Evolutionary conservation across 495 filamentous ascomycete species (phyloP).

Genomic region (Pseudomonodictys pantanalensis): DNA sequence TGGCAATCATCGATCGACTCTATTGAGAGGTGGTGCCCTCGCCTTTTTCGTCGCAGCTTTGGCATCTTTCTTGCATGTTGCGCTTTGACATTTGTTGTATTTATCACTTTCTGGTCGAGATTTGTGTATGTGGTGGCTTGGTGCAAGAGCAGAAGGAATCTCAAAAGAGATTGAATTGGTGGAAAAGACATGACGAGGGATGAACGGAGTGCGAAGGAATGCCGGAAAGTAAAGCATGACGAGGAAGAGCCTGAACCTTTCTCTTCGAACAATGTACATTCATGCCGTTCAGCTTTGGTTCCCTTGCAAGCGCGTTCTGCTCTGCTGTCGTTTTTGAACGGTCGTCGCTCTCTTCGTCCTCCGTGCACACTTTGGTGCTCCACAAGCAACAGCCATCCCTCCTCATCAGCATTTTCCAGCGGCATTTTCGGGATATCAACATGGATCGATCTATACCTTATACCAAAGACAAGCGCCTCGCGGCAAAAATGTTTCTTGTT

Average conservation of each 20-base stretch:
- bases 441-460: conserved; percentile 1
- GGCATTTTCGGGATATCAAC: conserved; percentile 19
- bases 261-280: conserved; percentile 28
- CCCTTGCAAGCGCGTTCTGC: not conserved
- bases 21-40: too few species aligned
- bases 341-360: not conserved
- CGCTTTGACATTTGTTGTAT: conserved; percentile 12
- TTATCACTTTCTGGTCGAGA: not conserved
- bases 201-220: not conserved
- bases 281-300: conserved; percentile 6
- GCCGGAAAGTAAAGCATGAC: too few species aligned
- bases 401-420: not conserved
- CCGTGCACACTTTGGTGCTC: not conserved
- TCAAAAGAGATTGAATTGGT: not conserved
- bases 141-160: conserved; percentile 14
- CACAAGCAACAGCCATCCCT: not conserved
- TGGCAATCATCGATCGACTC: not conserved
- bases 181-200: not conserved
- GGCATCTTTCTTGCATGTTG: conserved; percentile 7
- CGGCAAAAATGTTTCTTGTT: conserved; percentile 23
- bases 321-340: conserved; percentile 2
- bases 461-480: conserved; percentile 33
- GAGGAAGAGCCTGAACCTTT: conserved; percentile 2
- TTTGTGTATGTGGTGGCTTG: conserved; percentile 17
- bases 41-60: too few species aligned